A percentile compares a stretch with the other conserved stretches of the same genome.
These are phyloP conservation scores for Celoporthe dispersa DNA, from an alignment of 2,329 filamentous ascomycete species.

Conservation along the genomic window DNA sequence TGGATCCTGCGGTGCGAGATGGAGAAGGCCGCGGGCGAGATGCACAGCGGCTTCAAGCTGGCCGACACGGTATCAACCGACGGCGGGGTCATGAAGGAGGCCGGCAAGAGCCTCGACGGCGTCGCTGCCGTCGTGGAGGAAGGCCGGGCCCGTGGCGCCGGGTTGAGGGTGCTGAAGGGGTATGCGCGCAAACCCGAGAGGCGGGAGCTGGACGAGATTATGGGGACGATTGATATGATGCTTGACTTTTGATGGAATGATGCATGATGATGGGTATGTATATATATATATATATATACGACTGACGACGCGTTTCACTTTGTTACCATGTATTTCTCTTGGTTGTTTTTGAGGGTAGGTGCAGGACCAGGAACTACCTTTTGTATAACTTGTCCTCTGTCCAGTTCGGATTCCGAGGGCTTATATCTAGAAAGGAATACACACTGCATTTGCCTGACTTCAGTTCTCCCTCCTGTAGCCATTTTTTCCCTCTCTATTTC, in stretches of 20 bases:
- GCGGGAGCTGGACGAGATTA: slow-evolving; percentile 25
- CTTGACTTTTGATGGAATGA: slow-evolving; percentile 17
- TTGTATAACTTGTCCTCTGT: slow-evolving; percentile 7
- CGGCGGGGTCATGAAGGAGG: slow-evolving; percentile 56
- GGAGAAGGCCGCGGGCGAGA: slow-evolving; percentile 76
- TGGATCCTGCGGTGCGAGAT: slow-evolving; percentile 89
- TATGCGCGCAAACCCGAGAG: slow-evolving; percentile 64
- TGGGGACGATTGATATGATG: slow-evolving; percentile 26
- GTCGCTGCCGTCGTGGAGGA: slow-evolving; percentile 67
- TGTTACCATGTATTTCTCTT: neutral
- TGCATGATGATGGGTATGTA: slow-evolving; percentile 4
- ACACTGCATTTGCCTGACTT: slow-evolving; percentile 2
- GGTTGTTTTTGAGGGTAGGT: neutral
- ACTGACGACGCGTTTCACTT: neutral
- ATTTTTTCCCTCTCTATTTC: no score
- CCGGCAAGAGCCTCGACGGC: slow-evolving; percentile 63
- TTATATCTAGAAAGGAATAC: neutral
- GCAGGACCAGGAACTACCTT: neutral
- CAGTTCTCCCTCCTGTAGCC: no score
- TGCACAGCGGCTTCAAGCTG: slow-evolving; percentile 45
- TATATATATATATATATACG: neutral
- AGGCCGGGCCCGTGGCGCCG: slow-evolving; percentile 61
- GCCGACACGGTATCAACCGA: slow-evolving; percentile 54
- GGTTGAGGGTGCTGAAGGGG: slow-evolving; percentile 65
- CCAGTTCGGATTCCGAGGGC: neutral